Evolutionary conservation across 345 rosid genomes (phyloP).

Genomic region (Erucastrum elatum): DNA sequence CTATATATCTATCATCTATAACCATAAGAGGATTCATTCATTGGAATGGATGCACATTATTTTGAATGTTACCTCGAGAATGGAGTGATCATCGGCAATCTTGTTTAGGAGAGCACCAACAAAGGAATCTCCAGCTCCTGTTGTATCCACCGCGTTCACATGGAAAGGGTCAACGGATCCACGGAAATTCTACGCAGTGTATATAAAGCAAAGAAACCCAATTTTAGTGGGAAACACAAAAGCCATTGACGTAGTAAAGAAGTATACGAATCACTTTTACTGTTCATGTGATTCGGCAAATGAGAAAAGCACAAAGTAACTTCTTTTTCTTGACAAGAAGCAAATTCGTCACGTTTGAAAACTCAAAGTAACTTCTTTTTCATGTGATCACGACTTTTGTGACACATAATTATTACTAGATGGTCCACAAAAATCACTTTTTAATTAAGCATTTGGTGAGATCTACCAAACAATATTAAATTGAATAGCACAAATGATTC

Average conservation of each 20-base stretch:
- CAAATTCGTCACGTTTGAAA: conserved; percentile 4
- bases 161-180: conserved; percentile 88
- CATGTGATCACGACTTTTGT: conserved; percentile 25
- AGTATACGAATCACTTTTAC: conserved; percentile 5
- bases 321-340: background rate
- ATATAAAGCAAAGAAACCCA: background rate
- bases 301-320: conserved; percentile 18
- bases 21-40: background rate
- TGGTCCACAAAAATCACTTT: conserved; percentile 30
- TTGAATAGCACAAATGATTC: conserved; percentile 25
- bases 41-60: background rate
- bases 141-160: conserved; percentile 82
- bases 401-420: background rate
- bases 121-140: conserved; percentile 97
- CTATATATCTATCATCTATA: background rate
- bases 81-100: conserved; percentile 77
- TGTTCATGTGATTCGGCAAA: conserved; percentile 34
- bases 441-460: conserved; percentile 30
- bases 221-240: background rate
- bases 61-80: conserved; percentile 54
- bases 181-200: conserved; percentile 55
- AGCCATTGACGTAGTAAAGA: conserved; percentile 17
- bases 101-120: conserved; percentile 82
- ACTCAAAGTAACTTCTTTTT: no score
- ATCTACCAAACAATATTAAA: conserved; percentile 32